A percentile compares a stretch with the other conserved stretches of the same genome.
phyloP scores from a whole-genome alignment of 202 grass and related monocot species.

The Zizania palustris region DNA sequence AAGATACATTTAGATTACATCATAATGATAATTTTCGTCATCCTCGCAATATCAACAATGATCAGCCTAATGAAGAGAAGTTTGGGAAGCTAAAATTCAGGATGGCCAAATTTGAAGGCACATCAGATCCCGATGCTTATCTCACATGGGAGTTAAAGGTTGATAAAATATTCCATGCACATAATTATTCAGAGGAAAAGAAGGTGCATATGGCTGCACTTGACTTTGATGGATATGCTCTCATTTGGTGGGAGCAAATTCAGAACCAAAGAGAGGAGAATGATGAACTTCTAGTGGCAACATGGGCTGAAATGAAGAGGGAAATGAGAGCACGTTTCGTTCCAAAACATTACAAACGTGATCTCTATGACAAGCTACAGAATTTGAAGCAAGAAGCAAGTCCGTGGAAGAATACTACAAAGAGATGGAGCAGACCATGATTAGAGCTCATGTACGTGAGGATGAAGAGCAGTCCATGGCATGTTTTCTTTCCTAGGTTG shows the following conservation, averaged over 20 bases:
- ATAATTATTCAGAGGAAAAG: not conserved
- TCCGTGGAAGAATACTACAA: not conserved
- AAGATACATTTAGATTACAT: not conserved
- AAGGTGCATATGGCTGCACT: not conserved
- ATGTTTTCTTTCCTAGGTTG: not conserved
- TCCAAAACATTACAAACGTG: not conserved
- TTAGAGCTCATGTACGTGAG: not conserved
- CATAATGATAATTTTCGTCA: not conserved
- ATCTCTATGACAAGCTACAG: not conserved
- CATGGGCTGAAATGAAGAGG: not conserved
- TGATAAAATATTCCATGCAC: not conserved
- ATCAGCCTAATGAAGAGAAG: not conserved
- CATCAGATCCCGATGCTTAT: too few species aligned
- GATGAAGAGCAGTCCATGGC: not conserved
- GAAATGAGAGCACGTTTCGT: not conserved
- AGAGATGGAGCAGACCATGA: not conserved
- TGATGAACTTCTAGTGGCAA: not conserved
- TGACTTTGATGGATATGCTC: conserved; percentile 4
- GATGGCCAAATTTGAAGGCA: not conserved
- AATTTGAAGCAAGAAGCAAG: not conserved
- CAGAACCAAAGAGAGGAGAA: not conserved
- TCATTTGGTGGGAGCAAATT: conserved; percentile 7
- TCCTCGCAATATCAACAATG: not conserved
- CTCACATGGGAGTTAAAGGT: not conserved
- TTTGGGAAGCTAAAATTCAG: not conserved